Base-by-base conservation (phyloP, 176 grass and related monocot species). In the Cenchrus fungigraminus region DNA sequence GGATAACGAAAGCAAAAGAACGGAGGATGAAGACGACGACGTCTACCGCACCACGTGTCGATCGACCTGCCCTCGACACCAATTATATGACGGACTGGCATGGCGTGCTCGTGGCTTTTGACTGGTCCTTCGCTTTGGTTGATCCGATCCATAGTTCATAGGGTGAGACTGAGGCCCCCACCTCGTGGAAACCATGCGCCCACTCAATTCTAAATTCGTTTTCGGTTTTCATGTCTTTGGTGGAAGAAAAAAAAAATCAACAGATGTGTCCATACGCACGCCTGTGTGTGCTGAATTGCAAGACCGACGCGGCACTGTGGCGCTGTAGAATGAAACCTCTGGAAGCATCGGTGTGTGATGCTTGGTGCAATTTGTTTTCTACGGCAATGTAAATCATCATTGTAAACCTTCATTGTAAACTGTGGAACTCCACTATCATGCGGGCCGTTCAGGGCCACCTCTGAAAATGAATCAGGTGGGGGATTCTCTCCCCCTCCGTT, bases 61-160 rank as follows among this genome's bases (percentile, higher is more conserved):
- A 25, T 79, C 76, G 56, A 44, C 45, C 9, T 20, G 31, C 10
- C 53, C 6, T 15, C 7, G 0, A 19, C 12, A 12, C 54, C 84
- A 86, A 86, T 80, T 20, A 86, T 86, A 64, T 53, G 76, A 29
- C 37, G 29, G 31, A 32, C 31, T 40, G 40, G 74, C 53, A 4
- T 20, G 43, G 31, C 53, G 16, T 25, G 32, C 40, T 42, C 29
- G n/a, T 44, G 65, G 78, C 17, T 22, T 42, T 5, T 54, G 44
- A 74, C 57, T 43, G 31, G 31, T 32, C 9, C 7, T 1, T 25
- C 28, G 16, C 10, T 55, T 55, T 6, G 32, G 46, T 8, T 55
- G 8, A 31, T 34, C 42, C 25, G 1, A 3, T 40, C 37, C 37
- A 3, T 40, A 3, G 37, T 40, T 25, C 22, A 11, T 13, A 60